Conservation (phyloP, 2,329 filamentous ascomycete species). For the Ramularia collo-cygni region DNA sequence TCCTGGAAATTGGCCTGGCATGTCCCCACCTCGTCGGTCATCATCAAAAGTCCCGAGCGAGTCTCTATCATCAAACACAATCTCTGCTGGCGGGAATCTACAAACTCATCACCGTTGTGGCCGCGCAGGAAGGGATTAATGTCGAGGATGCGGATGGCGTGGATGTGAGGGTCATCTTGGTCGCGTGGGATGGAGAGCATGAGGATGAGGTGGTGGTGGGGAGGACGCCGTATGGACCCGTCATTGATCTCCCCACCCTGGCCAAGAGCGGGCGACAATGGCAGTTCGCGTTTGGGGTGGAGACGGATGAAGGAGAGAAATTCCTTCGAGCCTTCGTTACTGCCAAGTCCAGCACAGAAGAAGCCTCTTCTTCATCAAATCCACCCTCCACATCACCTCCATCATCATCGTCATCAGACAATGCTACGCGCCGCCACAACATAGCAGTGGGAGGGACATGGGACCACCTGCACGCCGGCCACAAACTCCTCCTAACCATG, state of each 20-base stretch:
- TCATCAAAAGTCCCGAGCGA: slow-evolving; percentile 43
- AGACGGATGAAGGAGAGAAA: slow-evolving; percentile 57
- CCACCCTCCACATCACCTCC: slow-evolving; percentile 3
- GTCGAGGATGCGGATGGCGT: slow-evolving; percentile 63
- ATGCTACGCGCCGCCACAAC: slow-evolving; percentile 43
- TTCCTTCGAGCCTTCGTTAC: slow-evolving; percentile 44
- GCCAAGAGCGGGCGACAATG: slow-evolving; percentile 50
- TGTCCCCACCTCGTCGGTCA: slow-evolving; percentile 54
- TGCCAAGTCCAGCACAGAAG: slow-evolving; percentile 26
- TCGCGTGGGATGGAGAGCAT: slow-evolving; percentile 50
- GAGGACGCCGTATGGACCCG: slow-evolving; percentile 39
- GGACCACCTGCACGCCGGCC: slow-evolving; percentile 89
- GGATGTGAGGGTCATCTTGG: slow-evolving; percentile 66
- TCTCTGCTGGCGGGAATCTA: slow-evolving; percentile 71
- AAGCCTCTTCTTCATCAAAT: slow-evolving; percentile 21
- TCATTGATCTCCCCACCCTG: slow-evolving; percentile 44
- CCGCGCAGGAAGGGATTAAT: slow-evolving; percentile 56
- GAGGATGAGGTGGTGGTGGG: slow-evolving; percentile 25
- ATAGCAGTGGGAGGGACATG: slow-evolving; percentile 90
- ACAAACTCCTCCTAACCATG: slow-evolving; percentile 93
- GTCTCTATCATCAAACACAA: slow-evolving; percentile 63
- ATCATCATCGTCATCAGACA: not conserved
- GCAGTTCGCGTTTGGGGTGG: slow-evolving; percentile 59
- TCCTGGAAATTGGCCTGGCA: slow-evolving; percentile 56
- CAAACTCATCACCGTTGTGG: slow-evolving; percentile 66